Evolutionary conservation across 1,284 basidiomycete genomes (phyloP).

Genomic region (Coniferiporia weirii): DNA sequence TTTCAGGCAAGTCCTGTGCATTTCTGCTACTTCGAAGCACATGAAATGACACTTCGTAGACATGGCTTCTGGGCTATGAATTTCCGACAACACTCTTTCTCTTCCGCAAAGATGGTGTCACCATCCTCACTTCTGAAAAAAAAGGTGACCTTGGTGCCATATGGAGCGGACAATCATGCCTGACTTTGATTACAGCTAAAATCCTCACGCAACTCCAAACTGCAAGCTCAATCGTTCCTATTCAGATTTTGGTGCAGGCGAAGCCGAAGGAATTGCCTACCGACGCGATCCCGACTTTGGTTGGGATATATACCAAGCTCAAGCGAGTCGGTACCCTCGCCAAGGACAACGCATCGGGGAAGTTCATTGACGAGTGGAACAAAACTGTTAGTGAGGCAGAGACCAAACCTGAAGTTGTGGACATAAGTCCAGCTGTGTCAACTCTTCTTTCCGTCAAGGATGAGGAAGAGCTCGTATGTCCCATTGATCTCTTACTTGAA

Average conservation of each 20-base stretch:
- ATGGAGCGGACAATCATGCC: conserved; percentile 4
- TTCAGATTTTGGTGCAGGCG: conserved; percentile 66
- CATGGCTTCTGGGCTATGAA: conserved; percentile 94
- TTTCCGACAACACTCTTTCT: conserved; percentile 92
- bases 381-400: conserved; percentile 47
- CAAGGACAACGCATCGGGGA: conserved; percentile 79
- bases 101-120: conserved; percentile 72
- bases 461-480: conserved; percentile 79
- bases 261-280: conserved; percentile 70
- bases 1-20: conserved; percentile 66
- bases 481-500: conserved; percentile 17
- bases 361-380: conserved; percentile 78
- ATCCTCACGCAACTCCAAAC: conserved; percentile 67
- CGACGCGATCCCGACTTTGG: conserved; percentile 61
- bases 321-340: conserved; percentile 63
- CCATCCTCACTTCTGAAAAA: conserved; percentile 81
- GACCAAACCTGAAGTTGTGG: conserved; percentile 67
- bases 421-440: conserved; percentile 75
- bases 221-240: conserved; percentile 44
- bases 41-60: conserved; percentile 36
- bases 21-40: conserved; percentile 16
- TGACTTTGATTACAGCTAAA: conserved; percentile 48
- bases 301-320: conserved; percentile 49
- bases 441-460: conserved; percentile 85
- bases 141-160: conserved; percentile 58